Base-by-base conservation (phyloP, 2,329 filamentous ascomycete genomes). In the Calonectria pteridis region DNA sequence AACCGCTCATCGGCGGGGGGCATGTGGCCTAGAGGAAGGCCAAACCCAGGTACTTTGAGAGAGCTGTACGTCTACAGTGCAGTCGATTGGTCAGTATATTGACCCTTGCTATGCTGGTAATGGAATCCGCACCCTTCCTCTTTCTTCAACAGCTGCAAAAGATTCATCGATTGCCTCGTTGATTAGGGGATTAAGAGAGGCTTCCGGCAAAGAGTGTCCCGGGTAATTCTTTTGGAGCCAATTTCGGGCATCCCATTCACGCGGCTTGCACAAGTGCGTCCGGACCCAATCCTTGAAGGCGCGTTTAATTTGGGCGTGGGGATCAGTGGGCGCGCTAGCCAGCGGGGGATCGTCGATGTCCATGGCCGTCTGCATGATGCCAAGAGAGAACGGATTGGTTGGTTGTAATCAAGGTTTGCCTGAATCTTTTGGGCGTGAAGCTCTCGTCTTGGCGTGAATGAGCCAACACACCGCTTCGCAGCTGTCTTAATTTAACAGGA, bases 271-370 rank as follows among this genome's bases (percentile, higher is more conserved):
- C 35, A 14, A 14, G n/a, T 43, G 40, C 4, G 35, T 63, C 37
- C 18, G 46, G 37, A 63, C 59, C 59, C 59, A 63, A 63, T 43
- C 59, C 16, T 63, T 63, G 59, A 63, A 46, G 13, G 59, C 59
- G 26, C n/a, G 23, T 26, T 63, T 6, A 5, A 46, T 31, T 31
- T 46, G 7, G 16, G 1, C 26, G 16, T 29, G 23, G 6, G 31
- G 26, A 9, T 63, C 28, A 9, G 11, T 16, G 4, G 35, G 37
- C 23, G 26, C 26, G 40, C 28, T 31, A 20, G 18, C 16, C 18
- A 43, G 26, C 18, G 37, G 59, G 10, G 59, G 37, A 29, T 46
- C 37, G 10, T 63, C 59, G 7, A 63, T 46, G 14, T 63, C 59
- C 59, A 63, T 63, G 0, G 10, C 20, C 4, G 35, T 9, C 59